Evolutionary conservation across 768 basidiomycete genomes (phyloP).

Genomic region (Xerocomus potaroensis): DNA sequence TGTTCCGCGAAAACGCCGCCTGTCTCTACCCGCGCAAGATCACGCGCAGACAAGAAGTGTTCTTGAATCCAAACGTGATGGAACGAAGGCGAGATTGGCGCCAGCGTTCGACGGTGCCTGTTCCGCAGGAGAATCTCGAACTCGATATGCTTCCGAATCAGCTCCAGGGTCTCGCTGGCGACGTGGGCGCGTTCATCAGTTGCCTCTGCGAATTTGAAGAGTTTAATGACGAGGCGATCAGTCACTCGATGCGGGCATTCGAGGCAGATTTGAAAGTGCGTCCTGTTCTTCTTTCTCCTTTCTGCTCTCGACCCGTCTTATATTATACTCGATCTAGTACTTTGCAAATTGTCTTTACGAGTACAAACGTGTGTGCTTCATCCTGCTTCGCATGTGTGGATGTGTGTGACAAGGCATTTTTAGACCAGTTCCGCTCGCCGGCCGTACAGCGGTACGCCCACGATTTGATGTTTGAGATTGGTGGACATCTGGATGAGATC

Average conservation of each 20-base stretch:
- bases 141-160: conserved; percentile 44
- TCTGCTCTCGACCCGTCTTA: background rate
- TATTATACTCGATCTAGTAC: conserved; percentile 35
- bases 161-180: conserved; percentile 40
- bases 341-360: conserved; percentile 45
- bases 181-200: conserved; percentile 44
- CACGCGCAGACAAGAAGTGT: conserved; percentile 31
- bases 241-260: conserved; percentile 42
- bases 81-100: conserved; percentile 30
- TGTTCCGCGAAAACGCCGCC: conserved; percentile 53
- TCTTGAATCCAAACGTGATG: conserved; percentile 31
- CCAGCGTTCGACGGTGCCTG: conserved; percentile 33
- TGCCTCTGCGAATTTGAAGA: conserved; percentile 53
- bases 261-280: conserved; percentile 45
- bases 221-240: conserved; percentile 48
- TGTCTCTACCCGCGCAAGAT: conserved; percentile 48
- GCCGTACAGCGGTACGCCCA: conserved; percentile 52
- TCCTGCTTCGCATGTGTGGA: background rate
- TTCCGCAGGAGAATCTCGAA: conserved; percentile 37
- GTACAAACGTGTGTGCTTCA: conserved; percentile 37
- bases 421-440: conserved; percentile 47
- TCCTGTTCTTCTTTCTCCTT: background rate
- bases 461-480: conserved; percentile 44
- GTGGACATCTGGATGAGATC: conserved; percentile 48
- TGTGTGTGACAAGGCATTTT: background rate